Evolutionary conservation across 495 filamentous ascomycete species (phyloP).

Genomic region (Mycothermus thermophilus): DNA sequence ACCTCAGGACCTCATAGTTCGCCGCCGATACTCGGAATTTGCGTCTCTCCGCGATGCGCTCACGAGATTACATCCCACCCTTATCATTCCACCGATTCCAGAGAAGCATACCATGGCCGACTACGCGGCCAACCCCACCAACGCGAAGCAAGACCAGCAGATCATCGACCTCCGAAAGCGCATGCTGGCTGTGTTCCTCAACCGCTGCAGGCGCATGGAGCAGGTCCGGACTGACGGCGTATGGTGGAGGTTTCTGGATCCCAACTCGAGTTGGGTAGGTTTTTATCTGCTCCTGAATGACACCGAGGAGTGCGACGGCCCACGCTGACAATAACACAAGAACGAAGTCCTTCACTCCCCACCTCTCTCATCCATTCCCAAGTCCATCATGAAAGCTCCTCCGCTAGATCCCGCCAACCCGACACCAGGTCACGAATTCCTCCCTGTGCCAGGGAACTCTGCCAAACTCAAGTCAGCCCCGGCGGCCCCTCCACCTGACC

Average conservation of each 20-base stretch:
- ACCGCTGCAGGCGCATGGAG: slow-evolving; percentile 84
- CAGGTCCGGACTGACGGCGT: slow-evolving; percentile 88
- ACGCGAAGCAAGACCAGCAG: slow-evolving; percentile 89
- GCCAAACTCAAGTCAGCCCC: slow-evolving; percentile 63
- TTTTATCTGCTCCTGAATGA: background rate
- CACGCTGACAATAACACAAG: slow-evolving; percentile 39
- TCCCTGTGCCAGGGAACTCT: slow-evolving; percentile 71
- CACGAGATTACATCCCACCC: slow-evolving; percentile 78
- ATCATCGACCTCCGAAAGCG: slow-evolving; percentile 94
- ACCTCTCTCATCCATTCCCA: slow-evolving; percentile 81
- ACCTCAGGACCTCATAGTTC: slow-evolving; percentile 77
- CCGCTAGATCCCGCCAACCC: slow-evolving; percentile 87
- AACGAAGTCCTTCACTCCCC: slow-evolving; percentile 83
- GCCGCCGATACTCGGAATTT: slow-evolving; percentile 92
- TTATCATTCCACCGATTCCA: slow-evolving; percentile 91
- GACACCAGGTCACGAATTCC: slow-evolving; percentile 71
- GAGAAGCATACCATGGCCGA: slow-evolving; percentile 98
- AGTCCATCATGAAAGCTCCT: slow-evolving; percentile 83
- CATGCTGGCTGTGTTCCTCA: slow-evolving; percentile 90
- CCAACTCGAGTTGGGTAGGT: slow-evolving; percentile 94
- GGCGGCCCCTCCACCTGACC: slow-evolving; percentile 29
- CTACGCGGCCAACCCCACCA: slow-evolving; percentile 93
- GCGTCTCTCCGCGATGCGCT: slow-evolving; percentile 81
- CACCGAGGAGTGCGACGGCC: background rate
- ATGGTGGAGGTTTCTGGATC: slow-evolving; percentile 94